Base-by-base conservation (phyloP, 495 filamentous ascomycete species). In the Lichenothelia convexa region DNA sequence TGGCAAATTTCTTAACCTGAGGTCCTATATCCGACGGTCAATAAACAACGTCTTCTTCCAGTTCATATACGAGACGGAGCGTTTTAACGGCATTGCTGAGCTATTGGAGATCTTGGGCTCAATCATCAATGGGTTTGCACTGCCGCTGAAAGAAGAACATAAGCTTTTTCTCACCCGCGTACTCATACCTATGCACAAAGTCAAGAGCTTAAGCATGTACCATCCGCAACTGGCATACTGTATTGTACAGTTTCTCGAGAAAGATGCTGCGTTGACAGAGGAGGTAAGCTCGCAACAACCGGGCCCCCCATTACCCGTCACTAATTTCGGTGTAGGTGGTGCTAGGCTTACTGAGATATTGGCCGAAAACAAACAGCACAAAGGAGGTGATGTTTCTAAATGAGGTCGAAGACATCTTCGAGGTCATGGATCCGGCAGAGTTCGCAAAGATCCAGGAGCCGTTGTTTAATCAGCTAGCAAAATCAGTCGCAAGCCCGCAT, bases 21-120 rank as follows among this genome's bases (percentile, higher is more conserved):
- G 89, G 22, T 95, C 91, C 8, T 99, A 85, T 58, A 99, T 99
- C 48, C 71, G 89, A 50, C 76, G 89, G 45, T 95, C 91, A 26
- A 99, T 99, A 64, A 95, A 99, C 67, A 95, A 99, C 51, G 89
- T 99, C 47, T 99, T 99, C 66, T 99, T 99, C 70, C 89, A 99
- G 53, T 99, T 99, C 57, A 80, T 79, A 40, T 99, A 99, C 51
- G 89, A 99, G 60, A 99, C 89, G 0, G 89, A 99, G 57, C 71
- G 89, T 34, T 95, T 95, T 62, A 99, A 99, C 52, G 89, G 89
- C 12, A 93, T 99, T 42, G 89, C 89, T 3, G 89, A 99, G 55
- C 64, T 99, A 30, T 63, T 99, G 30, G 89, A 99, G 50, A 99
- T 99, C 46, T 62, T 99, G 18, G 89, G 89, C 26, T 95, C 89